Evolutionary conservation across 371 early-diverging fungal species (phyloP), one percentile per base, ranked within the genome.

Genomic region (Phascolomyces articulosus): DNA sequence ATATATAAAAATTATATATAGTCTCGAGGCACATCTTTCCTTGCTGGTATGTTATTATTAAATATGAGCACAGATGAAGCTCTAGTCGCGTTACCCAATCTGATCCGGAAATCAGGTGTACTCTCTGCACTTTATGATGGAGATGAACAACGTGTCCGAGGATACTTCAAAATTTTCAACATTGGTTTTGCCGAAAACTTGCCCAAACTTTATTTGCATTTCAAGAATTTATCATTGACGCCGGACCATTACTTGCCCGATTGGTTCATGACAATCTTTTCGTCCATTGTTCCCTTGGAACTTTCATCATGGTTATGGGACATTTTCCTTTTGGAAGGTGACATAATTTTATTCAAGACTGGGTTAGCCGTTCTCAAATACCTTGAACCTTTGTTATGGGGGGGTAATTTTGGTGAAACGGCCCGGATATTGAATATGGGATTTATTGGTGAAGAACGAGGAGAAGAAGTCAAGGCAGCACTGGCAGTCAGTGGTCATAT

Each of bases 201-300:
- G 15, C 80, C 80, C 23, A 83, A 83, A 44, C 70, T 83, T 0
- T 83, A 80, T 26, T 65, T 83, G 8, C 83, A 83, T 58, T 83
- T 83, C 62, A 80, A 80, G 55, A 80, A 80, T 53, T 40, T 83
- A 26, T 67, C 78, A 0, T 61, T 83, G n/a, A 80, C 80, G 34
- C 83, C 83, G 1, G 80, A 83, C 18, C 77, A 83, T 44, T 83
- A 80, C 53, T 49, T 83, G 10, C 77, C 79, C 0, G 80, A 80
- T 58, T 83, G 80, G 84, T 80, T 82, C 55, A 82, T 82, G 75
- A 79, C 85, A 3, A 54, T 84, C 2, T 84, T 82, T 64, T 64
- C 83, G 0, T 82, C 82, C 10, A 71, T 82, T 24, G 71, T 80
- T 23, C 85, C 85, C 1, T 58, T 82, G 2, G 83, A 80, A 48